Base-by-base conservation (phyloP, 2,329 filamentous ascomycete species). In the Arachnomyces sp. region DNA sequence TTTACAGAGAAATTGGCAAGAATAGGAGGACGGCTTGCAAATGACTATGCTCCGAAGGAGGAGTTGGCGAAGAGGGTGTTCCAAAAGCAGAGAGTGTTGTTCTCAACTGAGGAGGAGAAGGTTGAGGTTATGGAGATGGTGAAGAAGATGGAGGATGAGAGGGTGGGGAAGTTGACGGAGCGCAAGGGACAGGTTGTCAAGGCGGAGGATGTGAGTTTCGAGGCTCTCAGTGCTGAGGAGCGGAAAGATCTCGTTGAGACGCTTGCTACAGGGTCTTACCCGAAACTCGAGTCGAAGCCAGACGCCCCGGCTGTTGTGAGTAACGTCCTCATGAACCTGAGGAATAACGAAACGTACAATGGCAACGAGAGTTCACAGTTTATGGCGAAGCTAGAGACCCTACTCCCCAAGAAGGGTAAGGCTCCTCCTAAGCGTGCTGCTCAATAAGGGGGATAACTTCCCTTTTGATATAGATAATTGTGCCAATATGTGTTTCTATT, bases 341-440 rank as follows among this genome's bases (percentile, higher is more conserved):
- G 51, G n/a, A 65, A 63, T 39, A 68, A 68, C 36, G 55, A 55
- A 32, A 67, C 62, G 11, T 68, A 65, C 48, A 55, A 58, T n/a
- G 54, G 52, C 12, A 42, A 54, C 7, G 64, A 66, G 43, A 55
- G 50, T 30, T 52, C 54, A 4, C 50, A 59, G 32, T 63, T 68
- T 37, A 46, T 66, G 44, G 45, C 51, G 30, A 64, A 64, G 40
- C 48, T 68, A 6, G 54, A 61, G 45, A 63, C 56, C 30, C 50
- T 63, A 15, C 44, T 67, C 28, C 31, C 40, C 17, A 25, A 36
- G n/a, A 45, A 45, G 43, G 30, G 12, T 38, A 34, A 42, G 33
- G 40, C 6, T 3, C 17, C 5, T 5, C 20, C 20, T 9, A 25
- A 34, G 18, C n/a, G 9, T n/a, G 15, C 12, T n/a, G 16, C 13